A percentile compares a stretch with the other conserved stretches of the same genome.
Conservation (phyloP, 2,329 filamentous ascomycete species). For the Scopulariopsis brevicaulis region DNA sequence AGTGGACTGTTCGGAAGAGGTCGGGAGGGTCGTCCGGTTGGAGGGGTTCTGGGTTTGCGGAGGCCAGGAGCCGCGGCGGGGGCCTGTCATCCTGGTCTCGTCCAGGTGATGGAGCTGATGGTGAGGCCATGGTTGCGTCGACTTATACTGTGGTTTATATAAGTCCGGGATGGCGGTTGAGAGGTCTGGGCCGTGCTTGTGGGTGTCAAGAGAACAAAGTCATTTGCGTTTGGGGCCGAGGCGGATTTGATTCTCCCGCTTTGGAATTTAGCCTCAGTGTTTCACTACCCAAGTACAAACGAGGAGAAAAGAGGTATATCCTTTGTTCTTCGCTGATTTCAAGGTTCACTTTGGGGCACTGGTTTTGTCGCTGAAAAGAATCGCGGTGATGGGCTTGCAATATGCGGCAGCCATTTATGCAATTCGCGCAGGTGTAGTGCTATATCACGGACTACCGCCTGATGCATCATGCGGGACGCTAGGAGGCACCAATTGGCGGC, state of each 20-base stretch:
- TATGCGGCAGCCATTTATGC: background rate
- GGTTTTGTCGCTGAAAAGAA: too few species aligned
- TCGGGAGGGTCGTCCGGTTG: background rate
- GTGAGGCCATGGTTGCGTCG: background rate
- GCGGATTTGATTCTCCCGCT: too few species aligned
- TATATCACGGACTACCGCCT: background rate
- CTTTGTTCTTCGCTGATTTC: background rate
- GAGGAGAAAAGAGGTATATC: background rate
- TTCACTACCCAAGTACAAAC: too few species aligned
- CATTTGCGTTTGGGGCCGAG: too few species aligned
- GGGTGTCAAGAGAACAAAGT: too few species aligned
- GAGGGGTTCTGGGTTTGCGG: background rate
- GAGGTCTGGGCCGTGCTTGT: too few species aligned
- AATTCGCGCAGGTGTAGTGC: background rate
- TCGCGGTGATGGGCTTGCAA: background rate
- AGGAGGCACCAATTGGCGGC: background rate
- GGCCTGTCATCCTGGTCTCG: background rate
- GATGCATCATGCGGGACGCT: background rate
- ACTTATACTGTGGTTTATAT: background rate
- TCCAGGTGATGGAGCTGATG: background rate
- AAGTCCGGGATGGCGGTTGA: background rate
- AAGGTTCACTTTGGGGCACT: too few species aligned
- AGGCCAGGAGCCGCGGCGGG: background rate
- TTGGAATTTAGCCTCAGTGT: too few species aligned
- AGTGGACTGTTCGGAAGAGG: conserved; percentile 28